Percentiles rank a stretch among this genome's conserved stretches.
Conservation (phyloP, 495 filamentous ascomycete species). For the Entonaema liquescens region DNA sequence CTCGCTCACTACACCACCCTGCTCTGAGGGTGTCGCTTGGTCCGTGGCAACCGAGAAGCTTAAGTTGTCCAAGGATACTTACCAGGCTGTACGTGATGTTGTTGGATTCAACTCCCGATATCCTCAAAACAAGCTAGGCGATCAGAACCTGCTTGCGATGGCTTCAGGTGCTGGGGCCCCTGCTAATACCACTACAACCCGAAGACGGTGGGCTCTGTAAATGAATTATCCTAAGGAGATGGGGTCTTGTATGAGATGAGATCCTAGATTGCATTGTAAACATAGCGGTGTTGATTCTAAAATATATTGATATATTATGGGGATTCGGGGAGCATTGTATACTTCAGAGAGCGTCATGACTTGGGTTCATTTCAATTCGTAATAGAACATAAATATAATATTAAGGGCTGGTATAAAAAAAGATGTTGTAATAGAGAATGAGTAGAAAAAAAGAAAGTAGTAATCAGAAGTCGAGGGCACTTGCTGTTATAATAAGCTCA, state of each 20-base stretch:
- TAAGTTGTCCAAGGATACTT: conserved; percentile 61
- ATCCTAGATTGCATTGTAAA: not conserved
- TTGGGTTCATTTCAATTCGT: not conserved
- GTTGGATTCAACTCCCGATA: conserved; percentile 72
- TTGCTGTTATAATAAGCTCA: conserved; percentile 33
- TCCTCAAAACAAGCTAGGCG: conserved; percentile 65
- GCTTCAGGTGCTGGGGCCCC: conserved; percentile 10
- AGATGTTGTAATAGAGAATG: not conserved
- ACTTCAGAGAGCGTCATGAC: too few relatives aligned
- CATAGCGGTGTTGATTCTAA: not conserved
- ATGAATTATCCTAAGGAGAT: not conserved
- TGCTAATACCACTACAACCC: conserved; percentile 10
- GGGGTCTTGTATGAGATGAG: too few relatives aligned
- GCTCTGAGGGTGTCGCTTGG: conserved; percentile 68
- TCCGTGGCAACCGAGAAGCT: conserved; percentile 64
- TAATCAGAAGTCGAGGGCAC: not conserved
- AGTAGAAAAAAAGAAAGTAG: not conserved
- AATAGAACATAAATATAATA: not conserved
- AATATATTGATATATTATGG: too few relatives aligned
- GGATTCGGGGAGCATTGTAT: too few relatives aligned
- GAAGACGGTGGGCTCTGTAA: conserved; percentile 1
- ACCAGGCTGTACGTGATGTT: conserved; percentile 63
- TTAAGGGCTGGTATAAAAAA: conserved; percentile 8
- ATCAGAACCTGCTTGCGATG: conserved; percentile 61
- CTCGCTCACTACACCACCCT: conserved; percentile 75